A percentile compares a stretch with the other conserved stretches of the same genome.
phyloP scores from a whole-genome alignment of 2,329 filamentous ascomycete genomes.

The Herpotrichia juniperi region DNA sequence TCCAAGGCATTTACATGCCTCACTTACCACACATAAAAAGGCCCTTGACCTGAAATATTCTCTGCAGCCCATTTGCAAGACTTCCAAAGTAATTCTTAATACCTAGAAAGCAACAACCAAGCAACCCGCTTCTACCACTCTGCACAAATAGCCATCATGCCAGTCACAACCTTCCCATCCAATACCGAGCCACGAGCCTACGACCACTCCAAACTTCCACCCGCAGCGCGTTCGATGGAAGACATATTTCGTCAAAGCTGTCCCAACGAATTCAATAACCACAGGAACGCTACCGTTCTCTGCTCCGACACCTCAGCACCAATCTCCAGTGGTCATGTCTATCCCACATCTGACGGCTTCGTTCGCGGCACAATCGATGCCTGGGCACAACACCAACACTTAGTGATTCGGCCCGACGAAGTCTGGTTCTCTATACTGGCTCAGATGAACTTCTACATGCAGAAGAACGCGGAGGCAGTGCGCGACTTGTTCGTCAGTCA shows the following conservation, averaged over 20 bases:
- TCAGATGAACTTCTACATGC: slow-evolving; percentile 20
- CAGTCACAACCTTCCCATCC: slow-evolving; percentile 10
- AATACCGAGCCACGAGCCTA: slow-evolving; percentile 10
- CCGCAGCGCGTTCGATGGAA: background rate
- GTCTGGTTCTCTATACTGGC: slow-evolving; percentile 17
- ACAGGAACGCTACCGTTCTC: background rate
- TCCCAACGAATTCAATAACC: slow-evolving; percentile 2
- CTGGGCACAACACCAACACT: slow-evolving; percentile 15
- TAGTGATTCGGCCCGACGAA: slow-evolving; percentile 20
- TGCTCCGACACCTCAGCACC: slow-evolving; percentile 2
- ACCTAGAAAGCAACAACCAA: too few species aligned
- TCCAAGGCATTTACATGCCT: too few species aligned
- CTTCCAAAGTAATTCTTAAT: too few species aligned
- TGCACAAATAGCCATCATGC: too few species aligned
- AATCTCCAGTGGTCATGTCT: slow-evolving; percentile 2
- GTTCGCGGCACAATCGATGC: slow-evolving; percentile 14
- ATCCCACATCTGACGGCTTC: slow-evolving; percentile 14
- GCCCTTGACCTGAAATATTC: too few species aligned
- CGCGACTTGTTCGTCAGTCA: slow-evolving; percentile 35
- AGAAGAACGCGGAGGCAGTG: slow-evolving; percentile 10
- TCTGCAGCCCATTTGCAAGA: too few species aligned
- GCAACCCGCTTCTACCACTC: too few species aligned
- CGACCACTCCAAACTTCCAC: background rate
- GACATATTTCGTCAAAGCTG: slow-evolving; percentile 4
- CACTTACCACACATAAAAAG: too few species aligned